phyloP scores from a whole-genome alignment of 2,329 filamentous ascomycete species.

The Polychaeton citri region DNA sequence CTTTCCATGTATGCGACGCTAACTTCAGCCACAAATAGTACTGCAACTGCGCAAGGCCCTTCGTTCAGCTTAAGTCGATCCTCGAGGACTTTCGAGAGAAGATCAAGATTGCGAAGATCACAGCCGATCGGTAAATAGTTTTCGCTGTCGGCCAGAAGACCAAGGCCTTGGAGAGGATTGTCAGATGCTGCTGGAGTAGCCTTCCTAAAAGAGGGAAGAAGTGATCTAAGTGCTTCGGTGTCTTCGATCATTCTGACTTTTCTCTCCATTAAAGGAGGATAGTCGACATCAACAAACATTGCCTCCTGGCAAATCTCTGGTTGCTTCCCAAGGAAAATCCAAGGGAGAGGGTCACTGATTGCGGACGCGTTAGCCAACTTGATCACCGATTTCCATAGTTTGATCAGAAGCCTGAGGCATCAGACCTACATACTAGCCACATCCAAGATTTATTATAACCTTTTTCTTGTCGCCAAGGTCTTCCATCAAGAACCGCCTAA shows the following conservation, averaged over 20 bases:
- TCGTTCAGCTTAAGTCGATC: constrained; percentile 43
- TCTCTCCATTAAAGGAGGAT: constrained; percentile 61
- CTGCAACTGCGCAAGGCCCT: constrained; percentile 37
- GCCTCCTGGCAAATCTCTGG: constrained; percentile 42
- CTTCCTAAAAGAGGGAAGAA: constrained; percentile 26
- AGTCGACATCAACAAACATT: constrained; percentile 75
- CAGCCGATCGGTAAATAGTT: constrained; percentile 71
- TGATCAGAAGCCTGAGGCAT: background rate
- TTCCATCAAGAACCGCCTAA: constrained; percentile 57
- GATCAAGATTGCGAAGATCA: constrained; percentile 56
- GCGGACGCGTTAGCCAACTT: background rate
- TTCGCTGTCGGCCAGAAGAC: constrained; percentile 49
- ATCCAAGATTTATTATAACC: constrained; percentile 71
- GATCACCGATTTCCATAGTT: background rate
- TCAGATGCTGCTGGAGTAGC: constrained; percentile 17
- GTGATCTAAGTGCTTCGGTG: constrained; percentile 45
- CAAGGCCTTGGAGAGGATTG: constrained; percentile 11
- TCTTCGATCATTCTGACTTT: constrained; percentile 57
- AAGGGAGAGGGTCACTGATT: constrained; percentile 72
- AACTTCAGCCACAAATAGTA: constrained; percentile 74
- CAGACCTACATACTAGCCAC: constrained; percentile 61
- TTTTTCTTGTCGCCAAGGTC: constrained; percentile 43
- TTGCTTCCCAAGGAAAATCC: constrained; percentile 63
- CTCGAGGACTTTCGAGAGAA: constrained; percentile 47
- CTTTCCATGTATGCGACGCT: constrained; percentile 84